Base-by-base conservation (phyloP, 352 stramenopile genomes). In the Globisporangium alternatum region DNA sequence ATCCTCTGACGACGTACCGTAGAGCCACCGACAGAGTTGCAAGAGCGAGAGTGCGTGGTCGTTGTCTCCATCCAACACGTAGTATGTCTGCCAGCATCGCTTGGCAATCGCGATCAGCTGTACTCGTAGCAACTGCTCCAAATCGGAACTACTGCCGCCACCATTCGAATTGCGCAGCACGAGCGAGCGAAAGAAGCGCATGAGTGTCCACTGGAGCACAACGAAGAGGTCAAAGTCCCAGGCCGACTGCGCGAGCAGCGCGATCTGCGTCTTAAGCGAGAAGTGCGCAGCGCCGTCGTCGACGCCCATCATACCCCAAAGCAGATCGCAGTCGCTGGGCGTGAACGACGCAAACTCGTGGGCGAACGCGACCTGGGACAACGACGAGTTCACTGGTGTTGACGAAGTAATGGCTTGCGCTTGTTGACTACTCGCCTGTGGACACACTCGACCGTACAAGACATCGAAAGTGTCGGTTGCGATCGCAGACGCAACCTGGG, bases 171-270 rank as follows among this genome's bases (percentile, higher is more conserved):
- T 28, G 12, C 43, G 68, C 67, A 41, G 49, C 17, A n/a, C 10
- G 5, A 8, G 49, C 7, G 17, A 17, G 30, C 49, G 49, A n/a
- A 70, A 86, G 3, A 66, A 63, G 10, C 54, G 56, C 53, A 86
- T 56, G 10, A 94, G 63, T 53, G 70, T 71, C 86, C 86, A 94
- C 28, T 87, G 80, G 3, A 92, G 59, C 0, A 81, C 71, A 1
- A 57, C 56, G 56, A 94, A 94, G n/a, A 91, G 69, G 51, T 94
- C 86, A 33, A 86, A 89, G 60, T 94, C 86, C 69, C 72, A 94
- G 28, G 72, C 75, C 8, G 81, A 87, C 66, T 91, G 81, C 10
- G 71, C 67, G 30, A 92, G 61, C 0, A 94, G 67, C 8, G 72
- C 68, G 17, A 90, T 45, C 30, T 83, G 80, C 1, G 81, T 71